Base-by-base conservation (phyloP, 2,329 filamentous ascomycete species). In the Penicillium sp. region DNA sequence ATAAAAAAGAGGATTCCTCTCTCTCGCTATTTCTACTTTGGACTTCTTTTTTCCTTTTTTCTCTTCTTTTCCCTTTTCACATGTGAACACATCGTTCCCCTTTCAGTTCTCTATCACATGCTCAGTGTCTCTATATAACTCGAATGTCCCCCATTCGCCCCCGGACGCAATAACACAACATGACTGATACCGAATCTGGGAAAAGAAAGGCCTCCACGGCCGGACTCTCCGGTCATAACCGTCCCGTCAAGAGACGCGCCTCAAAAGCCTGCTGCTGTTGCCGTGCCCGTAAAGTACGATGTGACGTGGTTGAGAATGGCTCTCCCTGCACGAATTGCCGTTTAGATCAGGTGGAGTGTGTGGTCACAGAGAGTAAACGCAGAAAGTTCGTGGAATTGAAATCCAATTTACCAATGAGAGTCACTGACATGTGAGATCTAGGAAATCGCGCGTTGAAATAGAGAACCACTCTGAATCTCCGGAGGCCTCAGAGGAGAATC, bases 191-290 rank as follows among this genome's bases (percentile, higher is more conserved):
- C 23, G 71, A 75, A 41, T 63, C 73, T 45, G 71, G 69, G 60
- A 87, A 87, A 75, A 80, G 85, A 62, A 86, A 85, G 67, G 81
- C 82, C 43, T 80, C 81, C 41, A 76, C 80, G 57, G 84, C 84
- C 27, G 83, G 83, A 29, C 73, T 87, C 45, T 78, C 82, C 54
- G 77, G 77, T 61, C 75, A 77, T 56, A 74, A 80, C 69, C 79
- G 83, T 58, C 84, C 84, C 54, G 85, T 88, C 53, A 97, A 96
- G 78, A 84, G 92, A 69, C 85, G 93, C 71, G 92, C 93, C n/a
- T 91, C 92, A 10, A 90, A 93, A 67, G 93, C 93, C 19, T 97
- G 93, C 74, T 90, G 91, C 62, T 91, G 89, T 67, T 96, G 93
- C 77, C 85, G 93, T 68, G 87, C 89, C 57, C 87, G 93, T 71